These are phyloP conservation scores for Oehlia diaphana DNA, from an alignment of 192 early-diverging fungal genomes.

Conservation along the genomic window DNA sequence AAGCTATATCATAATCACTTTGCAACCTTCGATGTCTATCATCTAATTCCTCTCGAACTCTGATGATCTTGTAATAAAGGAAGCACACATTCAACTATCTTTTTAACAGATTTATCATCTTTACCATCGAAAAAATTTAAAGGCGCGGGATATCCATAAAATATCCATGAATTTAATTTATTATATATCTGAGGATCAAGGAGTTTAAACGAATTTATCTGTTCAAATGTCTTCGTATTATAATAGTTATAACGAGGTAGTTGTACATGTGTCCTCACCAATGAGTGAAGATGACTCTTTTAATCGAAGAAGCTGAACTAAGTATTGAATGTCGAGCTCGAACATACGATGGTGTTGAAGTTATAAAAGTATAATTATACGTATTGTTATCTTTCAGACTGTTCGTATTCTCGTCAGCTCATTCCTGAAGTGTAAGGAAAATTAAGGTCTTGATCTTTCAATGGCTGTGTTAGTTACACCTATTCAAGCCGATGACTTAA, in stretches of 20 bases:
- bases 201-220: background rate
- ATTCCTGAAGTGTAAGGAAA: too few species aligned
- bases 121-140: background rate
- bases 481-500: too few species aligned
- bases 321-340: background rate
- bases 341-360: background rate
- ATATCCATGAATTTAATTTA: background rate
- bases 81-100: background rate
- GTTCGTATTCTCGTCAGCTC: too few species aligned
- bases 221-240: background rate
- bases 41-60: conserved; percentile 39
- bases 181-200: background rate
- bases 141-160: background rate
- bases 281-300: background rate
- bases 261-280: background rate
- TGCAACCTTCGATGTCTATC: conserved; percentile 29
- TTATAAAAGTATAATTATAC: too few species aligned
- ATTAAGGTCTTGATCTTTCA: too few species aligned
- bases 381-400: too few species aligned
- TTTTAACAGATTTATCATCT: background rate
- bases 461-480: too few species aligned
- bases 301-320: background rate
- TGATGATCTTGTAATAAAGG: conserved; percentile 76
- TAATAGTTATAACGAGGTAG: background rate
- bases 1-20: conserved; percentile 28